phyloP scores from a whole-genome alignment of 768 basidiomycete genomes.

The Gloeopeniophorella convolvens region DNA sequence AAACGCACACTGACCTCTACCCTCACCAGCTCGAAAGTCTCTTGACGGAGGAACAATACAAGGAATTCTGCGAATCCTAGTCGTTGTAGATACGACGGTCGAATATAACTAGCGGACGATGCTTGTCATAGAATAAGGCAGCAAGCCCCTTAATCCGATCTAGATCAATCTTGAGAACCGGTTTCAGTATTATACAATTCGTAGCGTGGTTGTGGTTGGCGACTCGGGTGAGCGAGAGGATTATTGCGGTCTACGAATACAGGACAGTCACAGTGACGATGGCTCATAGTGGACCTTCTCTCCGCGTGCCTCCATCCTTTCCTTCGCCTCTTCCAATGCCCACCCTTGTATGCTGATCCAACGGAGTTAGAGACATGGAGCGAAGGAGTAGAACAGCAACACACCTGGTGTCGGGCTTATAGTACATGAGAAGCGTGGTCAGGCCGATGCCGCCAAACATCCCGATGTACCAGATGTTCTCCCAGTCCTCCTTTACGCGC shows the following conservation, averaged over 20 bases:
- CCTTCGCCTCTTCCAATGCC: constrained; percentile 87
- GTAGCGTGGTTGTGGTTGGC: background rate
- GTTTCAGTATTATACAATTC: constrained; percentile 14
- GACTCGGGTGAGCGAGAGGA: background rate
- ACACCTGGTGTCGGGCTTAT: constrained; percentile 91
- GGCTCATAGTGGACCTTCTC: constrained; percentile 74
- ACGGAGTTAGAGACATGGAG: background rate
- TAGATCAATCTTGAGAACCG: constrained; percentile 10
- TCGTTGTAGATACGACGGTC: background rate
- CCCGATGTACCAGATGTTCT: constrained; percentile 82
- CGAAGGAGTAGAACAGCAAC: constrained; percentile 23
- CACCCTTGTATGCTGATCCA: constrained; percentile 75
- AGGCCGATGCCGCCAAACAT: constrained; percentile 87
- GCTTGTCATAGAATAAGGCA: no score
- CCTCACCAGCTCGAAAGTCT: constrained; percentile 55
- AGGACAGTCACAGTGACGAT: background rate
- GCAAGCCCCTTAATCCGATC: constrained; percentile 8
- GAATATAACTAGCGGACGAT: no score
- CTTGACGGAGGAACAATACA: constrained; percentile 73
- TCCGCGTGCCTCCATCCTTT: constrained; percentile 86
- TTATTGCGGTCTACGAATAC: background rate
- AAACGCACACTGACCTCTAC: constrained; percentile 1
- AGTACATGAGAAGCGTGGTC: constrained; percentile 71
- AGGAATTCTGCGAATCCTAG: constrained; percentile 45
- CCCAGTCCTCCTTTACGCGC: constrained; percentile 86